phyloP scores from a whole-genome alignment of 2,329 filamentous ascomycete genomes.

The Zasmidium citrigriseum region DNA sequence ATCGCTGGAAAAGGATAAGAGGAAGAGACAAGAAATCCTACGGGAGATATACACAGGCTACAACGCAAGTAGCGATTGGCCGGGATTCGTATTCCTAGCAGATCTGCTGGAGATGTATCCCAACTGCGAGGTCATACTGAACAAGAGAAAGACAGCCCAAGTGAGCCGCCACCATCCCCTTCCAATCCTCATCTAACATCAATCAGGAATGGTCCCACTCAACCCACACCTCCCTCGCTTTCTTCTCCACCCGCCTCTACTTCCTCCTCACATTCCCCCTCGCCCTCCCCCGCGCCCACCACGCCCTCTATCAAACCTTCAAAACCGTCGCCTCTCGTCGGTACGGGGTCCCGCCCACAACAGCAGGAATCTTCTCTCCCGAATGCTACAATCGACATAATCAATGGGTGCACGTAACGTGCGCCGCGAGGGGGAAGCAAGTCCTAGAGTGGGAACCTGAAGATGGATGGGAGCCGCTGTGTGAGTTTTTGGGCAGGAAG shows the following conservation, averaged over 20 bases:
- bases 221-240: background rate
- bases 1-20: background rate
- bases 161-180: background rate
- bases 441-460: constrained; percentile 4
- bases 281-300: background rate
- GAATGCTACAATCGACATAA: constrained; percentile 3
- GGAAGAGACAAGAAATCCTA: background rate
- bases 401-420: constrained; percentile 3
- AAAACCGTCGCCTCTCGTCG: background rate
- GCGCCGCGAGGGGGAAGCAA: background rate
- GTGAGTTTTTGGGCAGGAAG: constrained; percentile 3
- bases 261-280: background rate
- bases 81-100: constrained; percentile 1
- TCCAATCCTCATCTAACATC: background rate
- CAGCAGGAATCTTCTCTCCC: background rate
- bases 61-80: constrained; percentile 3
- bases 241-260: background rate
- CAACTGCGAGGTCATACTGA: background rate
- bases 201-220: background rate
- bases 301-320: background rate
- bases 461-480: constrained; percentile 2
- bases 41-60: constrained; percentile 1
- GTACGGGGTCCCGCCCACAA: background rate
- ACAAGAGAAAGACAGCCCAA: background rate
- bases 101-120: constrained; percentile 7